These are phyloP conservation scores for Canariomyces notabilis DNA, from an alignment of 2,329 filamentous ascomycete genomes.

Conservation along the genomic window DNA sequence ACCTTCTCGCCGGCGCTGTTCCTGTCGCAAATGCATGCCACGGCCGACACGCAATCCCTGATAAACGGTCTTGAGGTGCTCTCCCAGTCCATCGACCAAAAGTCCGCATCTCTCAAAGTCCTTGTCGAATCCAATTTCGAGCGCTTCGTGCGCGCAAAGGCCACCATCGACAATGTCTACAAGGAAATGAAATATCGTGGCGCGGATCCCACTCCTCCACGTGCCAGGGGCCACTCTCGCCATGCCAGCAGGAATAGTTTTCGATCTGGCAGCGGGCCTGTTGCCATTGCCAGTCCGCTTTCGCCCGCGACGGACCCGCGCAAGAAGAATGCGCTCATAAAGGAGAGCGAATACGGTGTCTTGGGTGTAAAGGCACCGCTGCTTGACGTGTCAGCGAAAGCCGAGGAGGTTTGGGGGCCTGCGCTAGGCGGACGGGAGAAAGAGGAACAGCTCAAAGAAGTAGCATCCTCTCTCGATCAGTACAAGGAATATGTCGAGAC, in stretches of 20 bases:
- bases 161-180: slow-evolving; percentile 97
- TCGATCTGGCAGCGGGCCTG: slow-evolving; percentile 44
- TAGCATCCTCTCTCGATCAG: slow-evolving; percentile 70
- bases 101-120: slow-evolving; percentile 92
- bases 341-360: slow-evolving; percentile 89
- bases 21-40: slow-evolving; percentile 83
- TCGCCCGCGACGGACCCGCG: slow-evolving; percentile 47
- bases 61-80: slow-evolving; percentile 79
- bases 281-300: slow-evolving; percentile 35
- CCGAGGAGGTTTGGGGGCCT: slow-evolving; percentile 95
- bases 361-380: slow-evolving; percentile 83
- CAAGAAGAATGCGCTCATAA: slow-evolving; percentile 85
- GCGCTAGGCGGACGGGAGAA: slow-evolving; percentile 86
- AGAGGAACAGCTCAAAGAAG: slow-evolving; percentile 76
- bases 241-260: slow-evolving; percentile 64
- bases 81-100: slow-evolving; percentile 91
- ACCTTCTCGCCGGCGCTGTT: slow-evolving; percentile 91
- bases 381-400: slow-evolving; percentile 85
- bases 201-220: slow-evolving; percentile 44
- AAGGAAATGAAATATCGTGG: slow-evolving; percentile 87
- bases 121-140: slow-evolving; percentile 98
- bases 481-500: slow-evolving; percentile 80
- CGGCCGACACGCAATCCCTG: slow-evolving; percentile 75
- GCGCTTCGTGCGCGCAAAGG: slow-evolving; percentile 93
- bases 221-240: slow-evolving; percentile 52